These are phyloP conservation scores for Tritrichomonas musculus DNA, from an alignment of 208 protist species.

Conservation along the genomic window DNA sequence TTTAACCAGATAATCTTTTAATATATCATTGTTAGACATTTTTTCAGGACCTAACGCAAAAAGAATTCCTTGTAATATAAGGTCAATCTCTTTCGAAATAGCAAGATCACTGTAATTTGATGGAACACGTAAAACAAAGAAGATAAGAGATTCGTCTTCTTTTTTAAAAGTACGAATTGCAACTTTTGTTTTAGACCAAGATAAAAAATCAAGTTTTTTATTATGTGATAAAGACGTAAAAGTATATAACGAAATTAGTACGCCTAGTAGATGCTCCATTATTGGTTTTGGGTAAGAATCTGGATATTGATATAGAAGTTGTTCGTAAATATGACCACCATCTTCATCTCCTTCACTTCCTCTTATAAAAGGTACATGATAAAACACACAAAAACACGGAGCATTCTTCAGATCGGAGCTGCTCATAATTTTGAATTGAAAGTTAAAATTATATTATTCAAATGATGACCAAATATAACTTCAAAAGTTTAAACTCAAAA, in stretches of 20 bases:
- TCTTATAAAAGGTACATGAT: neutral
- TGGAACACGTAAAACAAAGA: neutral
- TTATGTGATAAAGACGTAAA: neutral
- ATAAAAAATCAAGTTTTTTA: neutral
- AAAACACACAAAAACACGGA: conserved; percentile 2
- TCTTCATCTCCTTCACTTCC: conserved; percentile 24
- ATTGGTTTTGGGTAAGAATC: neutral
- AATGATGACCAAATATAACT: too few relatives aligned
- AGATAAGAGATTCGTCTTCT: neutral
- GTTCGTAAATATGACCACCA: neutral
- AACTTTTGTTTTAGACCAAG: conserved; percentile 3
- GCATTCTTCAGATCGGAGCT: too few relatives aligned
- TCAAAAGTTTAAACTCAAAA: too few relatives aligned
- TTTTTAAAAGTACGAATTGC: neutral
- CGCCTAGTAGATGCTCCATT: neutral
- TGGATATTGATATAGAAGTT: conserved; percentile 1
- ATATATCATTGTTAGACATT: neutral
- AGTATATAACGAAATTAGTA: neutral
- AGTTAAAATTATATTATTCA: too few relatives aligned
- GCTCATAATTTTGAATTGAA: too few relatives aligned
- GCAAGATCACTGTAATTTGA: neutral
- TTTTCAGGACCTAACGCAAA: neutral
- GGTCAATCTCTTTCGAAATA: neutral
- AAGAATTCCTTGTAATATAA: neutral
- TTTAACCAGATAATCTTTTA: neutral